Base-by-base conservation (phyloP, 2,329 filamentous ascomycete genomes). In the Colletotrichum sp. region DNA sequence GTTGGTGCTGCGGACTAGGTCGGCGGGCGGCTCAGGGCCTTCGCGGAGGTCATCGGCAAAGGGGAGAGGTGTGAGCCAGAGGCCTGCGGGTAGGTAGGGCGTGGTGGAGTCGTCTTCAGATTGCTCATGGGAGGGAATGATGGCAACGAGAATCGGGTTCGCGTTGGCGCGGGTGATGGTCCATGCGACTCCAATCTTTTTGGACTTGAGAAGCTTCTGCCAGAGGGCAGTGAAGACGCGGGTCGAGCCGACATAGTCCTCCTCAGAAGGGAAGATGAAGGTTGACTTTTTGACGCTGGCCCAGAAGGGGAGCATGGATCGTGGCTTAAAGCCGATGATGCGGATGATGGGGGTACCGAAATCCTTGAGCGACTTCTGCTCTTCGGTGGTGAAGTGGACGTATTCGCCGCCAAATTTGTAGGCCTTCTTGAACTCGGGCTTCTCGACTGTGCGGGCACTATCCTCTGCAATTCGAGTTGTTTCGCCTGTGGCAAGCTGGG, bases 361-460 rank as follows among this genome's bases (percentile, higher is more conserved):
- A 78, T 95, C 88, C 76, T 93, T 93, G 74, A 99, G 89, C 24
- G 90, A 87, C 73, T 93, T 93, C 76, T 96, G 92, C 83, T 99
- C 96, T 38, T 98, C 96, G 1, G 93, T 90, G 0, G 93, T 93
- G 83, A 99, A 99, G 65, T 94, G 91, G 62, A 99, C 92, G 64
- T 95, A 95, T 78, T 98, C 95, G 52, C 95, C 96, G 15, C 96
- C 97, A 81, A 98, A 98, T 80, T 97, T 98, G 88, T 97, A 99
- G 0, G 96, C 97, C 84, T 97, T 98, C 75, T 94, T 94, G 24
- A 97, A 91, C 80, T 98, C 96, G 5, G 86, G 86, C 79, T 96
- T 96, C 77, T 97, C 93, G 1, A 98, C 92, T 0, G 92, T 91
- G 48, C 93, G 90, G 3, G 93, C 91, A 21, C 93, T 96, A 79